Evolutionary conservation across 768 basidiomycete species (phyloP), one percentile per base, ranked within the genome.

Genomic region (Pleurotus pulmonarius): DNA sequence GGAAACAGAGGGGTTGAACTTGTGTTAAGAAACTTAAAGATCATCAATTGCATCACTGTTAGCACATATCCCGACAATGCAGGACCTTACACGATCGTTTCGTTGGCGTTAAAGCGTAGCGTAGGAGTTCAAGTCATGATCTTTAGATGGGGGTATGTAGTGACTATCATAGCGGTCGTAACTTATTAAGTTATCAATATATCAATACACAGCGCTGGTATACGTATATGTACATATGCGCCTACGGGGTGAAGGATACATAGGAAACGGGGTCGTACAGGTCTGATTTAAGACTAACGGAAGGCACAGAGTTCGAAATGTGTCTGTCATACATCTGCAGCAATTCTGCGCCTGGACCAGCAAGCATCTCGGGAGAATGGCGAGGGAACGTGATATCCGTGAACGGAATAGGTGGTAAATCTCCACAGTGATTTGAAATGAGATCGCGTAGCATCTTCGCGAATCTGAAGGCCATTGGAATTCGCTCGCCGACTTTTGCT

Each of bases 401-500:
- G 25, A 12, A 13, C 5, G 67, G 63, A 24, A 65, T 56, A 43
- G 66, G 65, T 43, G 65, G 58, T 46, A 64, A 56, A 5, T 69
- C 65, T 7, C 74, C 75, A 59, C 75, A 78, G 39, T 67, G 69
- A 53, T 74, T 73, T 1, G 64, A 49, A 18, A 80, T 71, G 24
- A 78, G 66, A 51, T 82, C 80, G 58, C 79, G 74, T 29, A 87
- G 64, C 79, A 86, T 81, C 69, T 76, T 79, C 4, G 78, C 76
- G 62, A 81, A 83, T 24, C 83, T 79, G 53, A 80, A 76, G 3
- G 87, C 85, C 55, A 90, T 71, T 22, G 88, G 87, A 41, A 88
- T 76, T 15, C 83, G 81, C 62, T 85, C 80, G 0, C 87, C 87
- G 58, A 89, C 76, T 61, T 81, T 83, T 9, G 71, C 69, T 20